Evolutionary conservation across 2,329 filamentous ascomycete species (phyloP), one percentile per base, ranked within the genome.

Genomic region (Fusarium graminum): DNA sequence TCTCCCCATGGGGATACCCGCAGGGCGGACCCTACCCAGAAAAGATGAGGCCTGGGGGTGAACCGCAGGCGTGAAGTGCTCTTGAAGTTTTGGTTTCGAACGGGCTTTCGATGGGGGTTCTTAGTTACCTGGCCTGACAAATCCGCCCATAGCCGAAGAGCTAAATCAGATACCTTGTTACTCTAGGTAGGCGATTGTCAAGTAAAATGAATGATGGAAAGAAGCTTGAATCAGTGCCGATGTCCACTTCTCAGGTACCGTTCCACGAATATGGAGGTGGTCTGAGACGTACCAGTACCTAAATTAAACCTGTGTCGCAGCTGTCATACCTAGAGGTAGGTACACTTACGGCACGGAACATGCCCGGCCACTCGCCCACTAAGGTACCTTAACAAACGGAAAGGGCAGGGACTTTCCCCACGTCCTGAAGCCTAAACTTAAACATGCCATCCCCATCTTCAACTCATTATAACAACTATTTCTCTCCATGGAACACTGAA

Each of bases 401-500:
- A 25, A 10, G n/a, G 38, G 30, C 19, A 30, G 26, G 34, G 16
- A 11, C 32, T 45, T 65, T 49, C 64, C 57, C 64, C 64, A 57
- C 59, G 32, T 25, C 39, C 47, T 38, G 46, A 38, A 38, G 51
- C 41, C 40, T 59, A 58, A 66, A 57, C 64, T 53, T 45, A 41
- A 68, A 54, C 65, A 57, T 61, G 40, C 47, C 59, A 66, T 63
- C 46, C 53, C 47, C 49, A 60, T 47, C 64, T 47, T 64, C 38
- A 59, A 52, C 64, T 36, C 59, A 47, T 53, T 40, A 34, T 62
- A 22, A 22, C 6, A 6, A 22, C 22, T 22, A 22, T 55, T 55
- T 57, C 40, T 53, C 52, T 34, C 25, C 25, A 65, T 60, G 64
- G 60, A 68, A 51, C 65, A 55, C 60, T 60, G 68, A 65, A 53